Evolutionary conservation across 176 grass and related monocot genomes (phyloP).

Genomic region (Alopecurus myosuroides): DNA sequence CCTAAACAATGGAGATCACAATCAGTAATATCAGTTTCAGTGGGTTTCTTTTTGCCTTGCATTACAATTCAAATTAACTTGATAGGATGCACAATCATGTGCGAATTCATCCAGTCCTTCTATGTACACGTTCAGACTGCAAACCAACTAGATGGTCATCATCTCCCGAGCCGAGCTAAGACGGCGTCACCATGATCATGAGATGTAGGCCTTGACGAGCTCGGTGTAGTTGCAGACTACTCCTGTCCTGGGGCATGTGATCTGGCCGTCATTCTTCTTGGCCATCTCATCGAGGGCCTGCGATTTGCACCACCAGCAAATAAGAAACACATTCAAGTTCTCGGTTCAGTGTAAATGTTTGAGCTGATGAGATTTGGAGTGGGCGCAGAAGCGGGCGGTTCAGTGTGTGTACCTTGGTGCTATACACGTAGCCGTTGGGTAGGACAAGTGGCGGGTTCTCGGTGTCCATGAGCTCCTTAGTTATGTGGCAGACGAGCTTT

Average conservation of each 20-base stretch:
- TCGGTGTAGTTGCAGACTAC: slow-evolving; percentile 57
- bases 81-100: slow-evolving; percentile 13
- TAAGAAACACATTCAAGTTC: neutral
- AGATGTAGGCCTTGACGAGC: slow-evolving; percentile 82
- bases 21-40: slow-evolving; percentile 3
- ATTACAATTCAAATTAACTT: slow-evolving; percentile 29
- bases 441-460: slow-evolving; percentile 91
- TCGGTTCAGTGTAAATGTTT: neutral
- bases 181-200: slow-evolving; percentile 18
- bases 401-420: slow-evolving; percentile 51
- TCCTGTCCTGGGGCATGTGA: slow-evolving; percentile 87
- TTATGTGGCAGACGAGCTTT: slow-evolving; percentile 94
- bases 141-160: neutral
- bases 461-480: slow-evolving; percentile 96
- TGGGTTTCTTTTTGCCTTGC: slow-evolving; percentile 1
- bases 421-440: slow-evolving; percentile 92
- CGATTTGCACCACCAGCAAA: neutral
- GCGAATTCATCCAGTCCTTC: slow-evolving; percentile 2
- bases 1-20: neutral
- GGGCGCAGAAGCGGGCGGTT: neutral
- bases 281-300: slow-evolving; percentile 97
- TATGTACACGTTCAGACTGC: slow-evolving; percentile 51
- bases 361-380: neutral
- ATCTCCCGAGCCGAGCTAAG: neutral
- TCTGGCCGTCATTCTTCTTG: slow-evolving; percentile 67